A percentile compares a stretch with the other conserved stretches of the same genome.
phyloP scores from a whole-genome alignment of 2,329 filamentous ascomycete species.

The Microcera coccophila region DNA sequence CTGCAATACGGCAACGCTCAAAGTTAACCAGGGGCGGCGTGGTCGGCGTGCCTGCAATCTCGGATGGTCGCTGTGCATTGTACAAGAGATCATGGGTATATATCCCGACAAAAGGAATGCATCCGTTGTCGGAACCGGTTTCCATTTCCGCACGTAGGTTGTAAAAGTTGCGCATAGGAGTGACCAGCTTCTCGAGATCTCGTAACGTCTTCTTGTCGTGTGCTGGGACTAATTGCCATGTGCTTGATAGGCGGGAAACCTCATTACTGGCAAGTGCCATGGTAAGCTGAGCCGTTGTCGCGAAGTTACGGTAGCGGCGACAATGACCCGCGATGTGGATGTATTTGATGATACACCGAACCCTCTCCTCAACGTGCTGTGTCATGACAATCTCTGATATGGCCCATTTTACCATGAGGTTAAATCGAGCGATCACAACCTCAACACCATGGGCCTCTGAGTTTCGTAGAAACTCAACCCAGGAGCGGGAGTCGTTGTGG shows the following conservation, averaged over 20 bases:
- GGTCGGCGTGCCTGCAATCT: slow-evolving; percentile 64
- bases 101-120: slow-evolving; percentile 78
- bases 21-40: slow-evolving; percentile 75
- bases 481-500: slow-evolving; percentile 64
- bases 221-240: slow-evolving; percentile 67
- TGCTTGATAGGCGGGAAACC: slow-evolving; percentile 61
- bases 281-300: slow-evolving; percentile 76
- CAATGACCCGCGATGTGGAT: slow-evolving; percentile 78
- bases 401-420: slow-evolving; percentile 84
- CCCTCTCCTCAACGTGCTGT: slow-evolving; percentile 65
- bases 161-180: slow-evolving; percentile 74
- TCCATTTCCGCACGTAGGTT: slow-evolving; percentile 79
- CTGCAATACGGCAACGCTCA: slow-evolving; percentile 72
- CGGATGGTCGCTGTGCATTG: slow-evolving; percentile 73
- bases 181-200: slow-evolving; percentile 68
- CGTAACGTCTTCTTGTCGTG: slow-evolving; percentile 62
- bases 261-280: slow-evolving; percentile 74
- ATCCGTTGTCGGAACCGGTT: slow-evolving; percentile 60
- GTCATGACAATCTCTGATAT: slow-evolving; percentile 77
- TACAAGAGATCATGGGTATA: slow-evolving; percentile 82
- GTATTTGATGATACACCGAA: slow-evolving; percentile 72
- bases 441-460: slow-evolving; percentile 72
- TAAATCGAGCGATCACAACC: slow-evolving; percentile 81
- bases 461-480: slow-evolving; percentile 75
- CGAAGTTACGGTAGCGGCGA: slow-evolving; percentile 74